Percentiles rank a stretch among this genome's conserved stretches.
These are phyloP conservation scores for Phytophthora kernoviae DNA, from an alignment of 352 stramenopile genomes.

Conservation along the genomic window DNA sequence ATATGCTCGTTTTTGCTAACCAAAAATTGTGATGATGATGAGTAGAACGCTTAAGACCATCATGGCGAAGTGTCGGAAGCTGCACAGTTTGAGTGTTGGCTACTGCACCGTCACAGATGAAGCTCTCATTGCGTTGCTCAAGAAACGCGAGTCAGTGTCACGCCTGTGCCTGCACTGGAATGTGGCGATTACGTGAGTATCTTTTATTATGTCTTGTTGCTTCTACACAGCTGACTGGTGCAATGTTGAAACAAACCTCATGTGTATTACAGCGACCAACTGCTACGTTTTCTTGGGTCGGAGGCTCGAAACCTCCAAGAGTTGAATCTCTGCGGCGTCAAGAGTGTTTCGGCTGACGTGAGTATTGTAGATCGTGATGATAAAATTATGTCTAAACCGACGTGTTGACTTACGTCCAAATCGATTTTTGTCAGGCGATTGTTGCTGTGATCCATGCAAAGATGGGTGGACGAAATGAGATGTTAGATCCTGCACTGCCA, in stretches of 20 bases:
- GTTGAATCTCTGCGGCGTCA: constrained; percentile 88
- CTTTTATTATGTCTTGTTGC: background rate
- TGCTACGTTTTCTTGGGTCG: constrained; percentile 76
- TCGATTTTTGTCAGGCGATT: constrained; percentile 44
- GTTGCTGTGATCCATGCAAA: constrained; percentile 79
- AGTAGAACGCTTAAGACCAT: constrained; percentile 84
- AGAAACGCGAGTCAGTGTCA: constrained; percentile 81
- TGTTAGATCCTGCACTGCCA: constrained; percentile 25
- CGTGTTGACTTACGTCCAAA: background rate
- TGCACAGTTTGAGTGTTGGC: constrained; percentile 85
- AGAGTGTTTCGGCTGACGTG: constrained; percentile 84
- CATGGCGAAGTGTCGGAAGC: constrained; percentile 89
- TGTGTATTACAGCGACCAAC: constrained; percentile 60
- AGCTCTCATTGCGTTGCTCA: constrained; percentile 82
- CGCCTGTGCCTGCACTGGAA: constrained; percentile 88
- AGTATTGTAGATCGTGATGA: constrained; percentile 2
- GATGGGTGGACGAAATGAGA: constrained; percentile 62
- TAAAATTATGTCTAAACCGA: background rate
- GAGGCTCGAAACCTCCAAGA: constrained; percentile 85
- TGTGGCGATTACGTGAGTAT: constrained; percentile 80
- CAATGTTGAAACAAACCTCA: background rate
- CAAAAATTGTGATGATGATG: background rate
- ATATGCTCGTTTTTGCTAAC: background rate
- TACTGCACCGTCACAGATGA: constrained; percentile 90
- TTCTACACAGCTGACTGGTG: constrained; percentile 2